These are phyloP conservation scores for Ceratocystiopsis minuta DNA, from an alignment of 2,329 filamentous ascomycete species.

Conservation along the genomic window DNA sequence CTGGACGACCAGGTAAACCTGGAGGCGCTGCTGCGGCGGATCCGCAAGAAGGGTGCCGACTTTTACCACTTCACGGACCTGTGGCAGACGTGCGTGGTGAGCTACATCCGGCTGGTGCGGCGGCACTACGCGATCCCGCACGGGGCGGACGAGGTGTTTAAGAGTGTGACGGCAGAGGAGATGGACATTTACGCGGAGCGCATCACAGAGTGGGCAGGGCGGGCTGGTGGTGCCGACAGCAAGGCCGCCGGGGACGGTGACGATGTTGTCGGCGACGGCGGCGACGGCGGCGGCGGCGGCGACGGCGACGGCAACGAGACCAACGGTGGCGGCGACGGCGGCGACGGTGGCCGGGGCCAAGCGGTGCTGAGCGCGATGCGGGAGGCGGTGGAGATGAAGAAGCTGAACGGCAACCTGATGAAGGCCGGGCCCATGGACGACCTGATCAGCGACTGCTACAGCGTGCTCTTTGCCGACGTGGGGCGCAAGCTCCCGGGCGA, in stretches of 20 bases:
- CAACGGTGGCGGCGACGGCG: too few species aligned
- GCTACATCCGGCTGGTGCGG: slow-evolving; percentile 35
- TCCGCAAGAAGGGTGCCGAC: slow-evolving; percentile 68
- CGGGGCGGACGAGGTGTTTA: slow-evolving; percentile 35
- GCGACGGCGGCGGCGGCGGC: too few species aligned
- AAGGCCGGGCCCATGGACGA: slow-evolving; percentile 79
- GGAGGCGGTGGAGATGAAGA: slow-evolving; percentile 41
- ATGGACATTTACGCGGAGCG: slow-evolving; percentile 38
- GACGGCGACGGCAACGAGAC: too few species aligned
- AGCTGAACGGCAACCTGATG: slow-evolving; percentile 72
- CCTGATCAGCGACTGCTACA: slow-evolving; percentile 81
- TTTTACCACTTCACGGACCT: slow-evolving; percentile 45
- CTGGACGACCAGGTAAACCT: slow-evolving; percentile 59
- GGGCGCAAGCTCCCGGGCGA: slow-evolving; percentile 37
- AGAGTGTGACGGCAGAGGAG: slow-evolving; percentile 32
- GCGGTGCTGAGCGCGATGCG: slow-evolving; percentile 34
- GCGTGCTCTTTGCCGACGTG: slow-evolving; percentile 52
- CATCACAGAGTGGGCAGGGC: slow-evolving; percentile 35
- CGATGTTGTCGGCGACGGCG: too few species aligned
- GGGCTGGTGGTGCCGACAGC: slow-evolving; percentile 18
- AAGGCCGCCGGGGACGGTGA: slow-evolving; percentile 4
- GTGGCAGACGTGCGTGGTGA: slow-evolving; percentile 37
- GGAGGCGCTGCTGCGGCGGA: slow-evolving; percentile 59
- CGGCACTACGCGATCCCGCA: slow-evolving; percentile 25
- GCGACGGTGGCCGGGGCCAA: too few species aligned